Evolutionary conservation across 164 flowering plant genomes (phyloP), one percentile per base, ranked within the genome.

Genomic region (Chimonanthus salicifolius): DNA sequence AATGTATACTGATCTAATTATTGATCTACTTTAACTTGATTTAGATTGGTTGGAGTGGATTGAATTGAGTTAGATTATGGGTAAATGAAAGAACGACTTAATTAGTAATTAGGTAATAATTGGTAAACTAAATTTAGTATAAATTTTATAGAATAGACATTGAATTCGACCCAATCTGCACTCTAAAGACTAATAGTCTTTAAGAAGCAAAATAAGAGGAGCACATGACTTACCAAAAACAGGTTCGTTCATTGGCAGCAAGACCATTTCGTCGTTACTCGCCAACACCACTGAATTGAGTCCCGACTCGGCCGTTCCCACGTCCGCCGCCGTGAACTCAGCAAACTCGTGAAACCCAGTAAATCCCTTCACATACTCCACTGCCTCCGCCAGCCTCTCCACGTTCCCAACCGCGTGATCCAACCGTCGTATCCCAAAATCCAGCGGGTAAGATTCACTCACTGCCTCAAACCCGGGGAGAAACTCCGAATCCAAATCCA

Each of bases 391-490:
- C 47, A 93, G 78, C 44, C 88, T 81, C 7, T 87, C 83, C 71
- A 93, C 97, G 78, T 93, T 93, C 4, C 97, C 97, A 0, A 91
- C 98, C 0, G 92, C 93, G 64, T 93, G 98, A 68, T 93, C 98
- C 33, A 93, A 83, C 74, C 94, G 74, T 10, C 90, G 79, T 58
- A 93, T 80, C 43, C 97, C 97, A 73, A 66, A 91, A 79, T 91
- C 93, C 78, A 88, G 5, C 0, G 81, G 82, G 8, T 18, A 80
- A 1, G 88, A 81, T 0, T 83, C 87, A 13, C 15, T 16, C 71
- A 80, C 21, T 0, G 76, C 16, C 72, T 88, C 91, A 73, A 91
- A 93, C 5, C 90, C 85, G 0, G 97, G 98, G 6, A 90, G 72
- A 77, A 87, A 93, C 49, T 33, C 77, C 2, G 72, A 76, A 62